Evolutionary conservation across 2,329 filamentous ascomycete genomes (phyloP), one percentile per base, ranked within the genome.

Genomic region (Diaporthe sp.): DNA sequence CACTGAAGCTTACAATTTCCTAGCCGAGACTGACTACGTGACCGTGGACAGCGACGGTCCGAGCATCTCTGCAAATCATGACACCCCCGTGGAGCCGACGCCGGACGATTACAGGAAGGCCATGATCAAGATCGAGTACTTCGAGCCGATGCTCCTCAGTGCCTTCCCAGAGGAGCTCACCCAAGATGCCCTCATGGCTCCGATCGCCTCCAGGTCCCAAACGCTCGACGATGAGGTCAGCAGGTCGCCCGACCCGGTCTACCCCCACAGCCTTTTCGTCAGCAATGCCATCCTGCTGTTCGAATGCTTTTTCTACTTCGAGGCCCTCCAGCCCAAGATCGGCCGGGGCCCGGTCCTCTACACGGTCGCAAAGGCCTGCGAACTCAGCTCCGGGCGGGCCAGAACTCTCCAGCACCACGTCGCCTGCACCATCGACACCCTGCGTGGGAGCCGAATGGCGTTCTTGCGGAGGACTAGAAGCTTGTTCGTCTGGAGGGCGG

Each of bases 311-410:
- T 7, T 31, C 9, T 15, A 31, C 13, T 62, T 62, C 39, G 10
- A 31, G 9, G 3, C 1, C 4, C 2, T 62, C 8, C 6, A 44
- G 1, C 0, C 2, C 25, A 12, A 3, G 2, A 12, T 46, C 1
- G 60, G 60, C 4, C 25, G n/a, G 7, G 8, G 7, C 15, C 4
- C 2, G 2, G 17, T 31, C 2, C 25, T 62, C 1, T 10, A 4
- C 8, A 1, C 13, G 13, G 39, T 62, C 15, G 39, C 39, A 4
- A 44, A 31, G 15, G 37, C 39, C 17, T 62, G 60, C 31, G 17
- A 19, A 4, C 9, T 58, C 19, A 37, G 31, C 4, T 5, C 19
- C 3, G 9, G n/a, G 31, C 3, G 9, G 2, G 3, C 17, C 10
- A 37, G 3, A 5, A 22, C 8, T 3, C 17, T 58, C 55, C 19